A percentile compares a stretch with the other conserved stretches of the same genome.
Evolutionary conservation across 2,329 filamentous ascomycete genomes (phyloP).

Genomic region (Elsinoe batatas): DNA sequence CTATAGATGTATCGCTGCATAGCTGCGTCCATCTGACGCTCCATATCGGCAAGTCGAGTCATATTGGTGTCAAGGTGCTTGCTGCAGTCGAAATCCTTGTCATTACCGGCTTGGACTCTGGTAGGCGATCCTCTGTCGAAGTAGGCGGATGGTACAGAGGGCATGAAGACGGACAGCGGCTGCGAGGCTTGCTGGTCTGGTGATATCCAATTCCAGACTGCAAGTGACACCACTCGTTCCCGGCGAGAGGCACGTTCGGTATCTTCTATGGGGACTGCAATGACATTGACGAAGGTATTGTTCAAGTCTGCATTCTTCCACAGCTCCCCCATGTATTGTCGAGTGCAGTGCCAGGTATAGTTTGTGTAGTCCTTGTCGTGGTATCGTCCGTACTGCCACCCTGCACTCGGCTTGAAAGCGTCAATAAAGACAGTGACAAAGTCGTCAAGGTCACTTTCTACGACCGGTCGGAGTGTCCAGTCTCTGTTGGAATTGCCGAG

Average conservation of each 20-base stretch:
- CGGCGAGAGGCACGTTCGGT: background rate
- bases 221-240: background rate
- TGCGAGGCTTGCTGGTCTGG: background rate
- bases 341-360: background rate
- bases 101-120: too few species aligned
- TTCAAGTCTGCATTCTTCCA: background rate
- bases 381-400: background rate
- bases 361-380: background rate
- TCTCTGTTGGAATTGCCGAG: too few species aligned
- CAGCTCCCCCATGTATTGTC: background rate
- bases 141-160: too few species aligned
- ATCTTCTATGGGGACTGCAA: background rate
- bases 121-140: too few species aligned
- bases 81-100: too few species aligned
- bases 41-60: background rate
- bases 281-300: background rate
- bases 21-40: background rate
- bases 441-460: background rate
- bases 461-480: background rate
- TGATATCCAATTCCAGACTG: background rate
- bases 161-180: background rate
- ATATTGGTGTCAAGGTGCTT: background rate
- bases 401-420: background rate
- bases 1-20: background rate
- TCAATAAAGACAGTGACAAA: background rate